Evolutionary conservation across 1,284 basidiomycete genomes (phyloP), one percentile per base, ranked within the genome.

Genomic region (Leccinum pachyderme): DNA sequence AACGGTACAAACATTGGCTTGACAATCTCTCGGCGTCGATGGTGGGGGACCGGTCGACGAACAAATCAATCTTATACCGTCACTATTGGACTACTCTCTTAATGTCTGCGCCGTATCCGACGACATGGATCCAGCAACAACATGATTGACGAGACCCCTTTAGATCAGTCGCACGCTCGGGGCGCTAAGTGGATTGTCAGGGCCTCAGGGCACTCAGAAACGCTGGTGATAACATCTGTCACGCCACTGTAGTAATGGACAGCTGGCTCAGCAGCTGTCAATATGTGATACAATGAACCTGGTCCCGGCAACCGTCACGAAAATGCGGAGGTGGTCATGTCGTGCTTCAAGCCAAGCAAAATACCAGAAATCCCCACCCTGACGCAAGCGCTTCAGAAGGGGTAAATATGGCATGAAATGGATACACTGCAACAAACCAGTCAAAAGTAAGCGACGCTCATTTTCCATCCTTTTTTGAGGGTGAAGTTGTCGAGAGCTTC

Each of bases 391-490:
- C 8, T 44, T 49, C 51, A 37, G 31, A 57, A 52, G 45, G n/a
- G 44, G 35, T 27, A 39, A 25, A 46, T 11, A 37, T 46, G 47
- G 31, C 32, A 48, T n/a, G 39, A 11, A 29, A 56, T 49, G 39
- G 49, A 51, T 55, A 57, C 53, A 54, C 25, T 46, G 52, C 54
- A 53, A 47, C 48, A 60, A 51, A 51, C 64, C 64, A 49, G 61
- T 81, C 75, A 88, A 65, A 86, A 82, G 72, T 83, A 89, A 51
- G 77, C 79, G 54, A 93, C 89, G 52, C 79, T 79, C 89, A 93
- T 91, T 58, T 81, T 74, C 85, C 89, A 91, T 45, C 83, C 88
- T 63, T 88, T 87, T 75, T 91, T 91, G 58, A 94, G 74, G 35
- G 86, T 80, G 70, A 92, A 93, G 52, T 85, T 86, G 68, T 93